phyloP scores from a whole-genome alignment of 2,329 filamentous ascomycete species.

The Trichoderma sp. region DNA sequence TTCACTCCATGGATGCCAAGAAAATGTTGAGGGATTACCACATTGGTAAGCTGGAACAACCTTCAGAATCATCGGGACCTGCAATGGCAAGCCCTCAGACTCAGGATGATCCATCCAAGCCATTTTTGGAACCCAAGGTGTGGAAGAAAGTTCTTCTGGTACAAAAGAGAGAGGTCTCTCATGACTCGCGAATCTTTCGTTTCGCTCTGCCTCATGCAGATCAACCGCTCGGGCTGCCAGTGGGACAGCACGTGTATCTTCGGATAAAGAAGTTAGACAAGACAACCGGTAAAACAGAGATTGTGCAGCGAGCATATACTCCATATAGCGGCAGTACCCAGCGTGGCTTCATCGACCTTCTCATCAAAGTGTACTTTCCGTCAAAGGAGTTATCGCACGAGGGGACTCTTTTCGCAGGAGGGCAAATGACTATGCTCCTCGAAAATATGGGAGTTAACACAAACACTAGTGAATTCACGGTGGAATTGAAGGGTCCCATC shows the following conservation, averaged over 20 bases:
- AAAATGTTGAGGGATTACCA: not conserved
- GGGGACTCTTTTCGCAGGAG: not conserved
- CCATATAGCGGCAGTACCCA: not conserved
- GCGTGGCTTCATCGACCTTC: not conserved
- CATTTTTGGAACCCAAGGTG: not conserved
- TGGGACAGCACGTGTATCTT: not conserved
- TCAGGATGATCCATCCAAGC: not conserved
- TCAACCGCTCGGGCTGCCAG: not conserved
- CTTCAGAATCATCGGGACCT: not conserved
- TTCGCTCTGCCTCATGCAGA: not conserved
- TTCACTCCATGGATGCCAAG: conserved; percentile 87
- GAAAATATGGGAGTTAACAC: not conserved
- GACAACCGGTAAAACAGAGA: conserved; percentile 34
- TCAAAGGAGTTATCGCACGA: not conserved
- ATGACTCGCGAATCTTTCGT: conserved; percentile 3
- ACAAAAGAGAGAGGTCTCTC: not conserved
- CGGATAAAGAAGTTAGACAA: conserved; percentile 37
- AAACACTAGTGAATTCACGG: not conserved
- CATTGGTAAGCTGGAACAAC: not conserved
- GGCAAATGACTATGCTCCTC: not conserved
- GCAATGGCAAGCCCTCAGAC: not conserved
- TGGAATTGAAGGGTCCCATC: not conserved
- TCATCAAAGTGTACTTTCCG: not conserved
- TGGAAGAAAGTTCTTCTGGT: not conserved
- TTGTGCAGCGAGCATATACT: not conserved